Percentiles rank a stretch among this genome's conserved stretches.
Conservation (phyloP, 345 rosid species). For the Populus deltoides region DNA sequence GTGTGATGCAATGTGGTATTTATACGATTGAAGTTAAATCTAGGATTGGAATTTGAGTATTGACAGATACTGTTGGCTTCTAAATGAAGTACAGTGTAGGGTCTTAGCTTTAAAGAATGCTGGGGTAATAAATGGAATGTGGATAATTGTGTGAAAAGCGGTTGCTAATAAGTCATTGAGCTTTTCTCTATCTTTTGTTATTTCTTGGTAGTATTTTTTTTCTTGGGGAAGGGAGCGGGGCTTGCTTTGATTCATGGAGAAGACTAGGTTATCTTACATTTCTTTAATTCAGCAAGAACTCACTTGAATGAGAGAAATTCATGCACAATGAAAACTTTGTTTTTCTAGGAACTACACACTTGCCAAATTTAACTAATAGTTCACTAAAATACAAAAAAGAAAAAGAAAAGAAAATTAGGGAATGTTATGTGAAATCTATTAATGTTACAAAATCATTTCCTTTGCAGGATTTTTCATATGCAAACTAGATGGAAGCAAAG, state of each 20-base stretch:
- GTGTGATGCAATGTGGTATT: not conserved
- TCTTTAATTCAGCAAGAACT: too few species aligned
- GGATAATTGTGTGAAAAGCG: too few species aligned
- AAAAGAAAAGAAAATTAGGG: too few species aligned
- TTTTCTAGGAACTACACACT: not conserved
- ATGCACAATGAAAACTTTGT: not conserved
- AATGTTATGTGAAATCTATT: not conserved
- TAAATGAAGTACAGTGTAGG: too few species aligned
- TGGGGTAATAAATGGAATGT: too few species aligned
- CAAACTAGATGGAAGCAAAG: not conserved
- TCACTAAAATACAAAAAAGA: not conserved
- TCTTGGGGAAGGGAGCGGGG: too few species aligned
- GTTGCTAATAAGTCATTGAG: too few species aligned
- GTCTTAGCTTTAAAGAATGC: too few species aligned
- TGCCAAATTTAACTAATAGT: not conserved
- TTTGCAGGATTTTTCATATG: not conserved
- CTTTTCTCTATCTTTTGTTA: too few species aligned
- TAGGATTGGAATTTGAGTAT: not conserved
- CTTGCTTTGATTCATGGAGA: not conserved
- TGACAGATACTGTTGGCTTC: too few species aligned
- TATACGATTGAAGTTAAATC: too few species aligned
- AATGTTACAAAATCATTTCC: not conserved
- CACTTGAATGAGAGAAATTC: not conserved
- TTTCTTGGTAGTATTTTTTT: too few species aligned
- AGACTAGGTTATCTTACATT: not conserved